phyloP scores from a whole-genome alignment of 2,329 filamentous ascomycete genomes.

The Fusarium ambrosium region DNA sequence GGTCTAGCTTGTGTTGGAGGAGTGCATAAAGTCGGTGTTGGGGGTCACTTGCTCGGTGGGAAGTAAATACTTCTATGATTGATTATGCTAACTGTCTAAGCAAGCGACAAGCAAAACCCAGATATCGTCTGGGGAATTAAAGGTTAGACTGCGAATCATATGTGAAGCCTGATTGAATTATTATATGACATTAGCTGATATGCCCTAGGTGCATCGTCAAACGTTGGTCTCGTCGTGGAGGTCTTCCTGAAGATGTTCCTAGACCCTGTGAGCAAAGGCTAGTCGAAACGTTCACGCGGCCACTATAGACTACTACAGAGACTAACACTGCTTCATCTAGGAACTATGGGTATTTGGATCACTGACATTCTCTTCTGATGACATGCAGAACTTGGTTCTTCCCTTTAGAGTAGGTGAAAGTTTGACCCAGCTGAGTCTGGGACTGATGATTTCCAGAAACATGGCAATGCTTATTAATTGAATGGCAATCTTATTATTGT shows the following conservation, averaged over 20 bases:
- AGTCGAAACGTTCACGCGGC: neutral
- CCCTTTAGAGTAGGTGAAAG: neutral
- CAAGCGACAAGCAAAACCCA: neutral
- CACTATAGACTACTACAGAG: neutral
- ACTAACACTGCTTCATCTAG: neutral
- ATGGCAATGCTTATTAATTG: neutral
- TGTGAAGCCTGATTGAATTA: neutral
- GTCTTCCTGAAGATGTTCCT: neutral
- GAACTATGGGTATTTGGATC: neutral
- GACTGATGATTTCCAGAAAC: neutral
- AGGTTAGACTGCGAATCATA: neutral
- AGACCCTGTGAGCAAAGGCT: neutral
- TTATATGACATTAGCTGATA: neutral
- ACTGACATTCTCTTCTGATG: neutral
- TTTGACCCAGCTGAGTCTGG: neutral
- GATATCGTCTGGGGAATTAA: neutral
- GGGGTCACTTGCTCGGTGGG: neutral
- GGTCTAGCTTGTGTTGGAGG: neutral
- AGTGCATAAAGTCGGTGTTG: neutral
- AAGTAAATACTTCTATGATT: neutral
- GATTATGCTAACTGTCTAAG: neutral
- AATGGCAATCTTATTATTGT: neutral
- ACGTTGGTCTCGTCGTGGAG: neutral
- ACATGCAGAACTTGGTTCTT: neutral
- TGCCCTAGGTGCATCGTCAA: neutral